A percentile compares a stretch with the other conserved stretches of the same genome.
Conservation (phyloP, 176 grass and related monocot species). For the Juncus inflexus region DNA sequence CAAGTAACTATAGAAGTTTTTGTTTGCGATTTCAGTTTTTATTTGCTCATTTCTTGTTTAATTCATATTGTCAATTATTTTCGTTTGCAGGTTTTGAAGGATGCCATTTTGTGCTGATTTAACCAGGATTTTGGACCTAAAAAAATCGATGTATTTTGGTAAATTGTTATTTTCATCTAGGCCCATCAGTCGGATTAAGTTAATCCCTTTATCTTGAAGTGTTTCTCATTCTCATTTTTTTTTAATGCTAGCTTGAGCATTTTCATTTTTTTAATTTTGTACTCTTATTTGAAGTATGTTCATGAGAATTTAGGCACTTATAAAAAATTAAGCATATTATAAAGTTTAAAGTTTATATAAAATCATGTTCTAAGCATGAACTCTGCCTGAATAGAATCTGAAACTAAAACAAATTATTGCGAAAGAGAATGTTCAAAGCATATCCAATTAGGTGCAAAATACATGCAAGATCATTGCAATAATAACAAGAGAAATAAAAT, state of each 20-base stretch:
- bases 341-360: neutral
- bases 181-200: too few relatives aligned
- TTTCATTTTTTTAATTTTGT: too few relatives aligned
- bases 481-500: neutral
- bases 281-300: too few relatives aligned
- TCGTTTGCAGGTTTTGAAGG: slow-evolving; percentile 24
- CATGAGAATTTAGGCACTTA: too few relatives aligned
- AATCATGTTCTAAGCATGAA: slow-evolving; percentile 6
- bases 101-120: slow-evolving; percentile 22
- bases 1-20: slow-evolving; percentile 22
- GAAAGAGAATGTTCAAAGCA: neutral
- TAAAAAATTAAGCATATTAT: too few relatives aligned
- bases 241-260: too few relatives aligned
- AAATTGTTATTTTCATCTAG: too few relatives aligned
- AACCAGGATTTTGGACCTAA: neutral
- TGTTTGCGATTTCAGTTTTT: neutral
- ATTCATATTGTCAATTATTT: neutral
- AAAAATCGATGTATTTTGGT: too few relatives aligned
- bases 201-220: too few relatives aligned
- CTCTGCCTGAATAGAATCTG: slow-evolving; percentile 6
- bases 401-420: neutral
- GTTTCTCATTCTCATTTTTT: too few relatives aligned
- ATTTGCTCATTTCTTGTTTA: neutral
- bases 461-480: neutral
- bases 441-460: slow-evolving; percentile 5